Evolutionary conservation across 176 grass and related monocot species (phyloP), one percentile per base, ranked within the genome.

Genomic region (Carex littledalei): DNA sequence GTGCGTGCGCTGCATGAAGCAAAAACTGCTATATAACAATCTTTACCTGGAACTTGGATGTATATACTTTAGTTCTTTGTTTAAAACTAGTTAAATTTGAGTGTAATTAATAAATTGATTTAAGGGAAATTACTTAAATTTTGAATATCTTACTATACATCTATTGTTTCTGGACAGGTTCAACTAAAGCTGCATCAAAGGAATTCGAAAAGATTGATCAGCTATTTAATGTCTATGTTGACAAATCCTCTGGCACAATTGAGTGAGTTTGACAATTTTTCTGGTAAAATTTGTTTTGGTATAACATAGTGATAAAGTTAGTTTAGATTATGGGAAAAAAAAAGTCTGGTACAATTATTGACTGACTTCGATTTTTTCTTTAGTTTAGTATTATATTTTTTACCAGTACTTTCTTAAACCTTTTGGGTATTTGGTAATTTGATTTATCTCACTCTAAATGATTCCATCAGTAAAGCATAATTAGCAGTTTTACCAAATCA

Each of bases 141-240:
- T 75, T 18, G 26, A 53, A 61, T 26, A 3, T 57, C 62, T 67
- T 0, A 56, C 1, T 79, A n/a, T 16, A 31, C 8, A 15, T 78
- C 10, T 75, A n/a, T 76, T 75, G 17, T 53, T 45, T 79, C 78
- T 50, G 43, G 14, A 31, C 86, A 98, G 95, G 86, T 81, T 80
- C 91, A 39, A 90, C 93, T 80, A 98, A 95, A 93, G 88, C 88
- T 15, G 87, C 88, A 86, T 91, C 95, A 37, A 98, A 98, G 88
- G 95, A 98, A 90, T 83, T 93, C 22, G 95, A 98, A 77, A 88
- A 93, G 63, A 98, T 98, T 80, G 95, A 98, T 85, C 91, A 90
- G 80, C 81, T 98, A 45, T 98, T 98, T 79, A 85, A 94, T 86
- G 84, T 84, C 61, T 95, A 98, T 84, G 93, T 93, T 31, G 95